Base-by-base conservation (phyloP, 345 rosid species). In the Salix exigua region DNA sequence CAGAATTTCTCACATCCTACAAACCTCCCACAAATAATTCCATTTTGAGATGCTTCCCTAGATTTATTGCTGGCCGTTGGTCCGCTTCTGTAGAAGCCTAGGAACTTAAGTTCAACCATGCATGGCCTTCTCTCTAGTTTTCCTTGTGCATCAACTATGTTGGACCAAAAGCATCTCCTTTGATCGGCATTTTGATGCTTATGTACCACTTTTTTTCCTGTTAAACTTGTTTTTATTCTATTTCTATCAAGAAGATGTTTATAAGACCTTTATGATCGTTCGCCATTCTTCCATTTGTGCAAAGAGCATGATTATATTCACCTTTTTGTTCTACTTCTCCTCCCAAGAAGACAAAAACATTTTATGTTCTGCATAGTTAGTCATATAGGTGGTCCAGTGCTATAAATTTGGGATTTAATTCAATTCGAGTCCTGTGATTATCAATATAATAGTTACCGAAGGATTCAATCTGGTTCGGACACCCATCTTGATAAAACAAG, bases 1-100 rank as follows among this genome's bases (percentile, higher is more conserved):
- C 91, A 0, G 91, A 81, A 0, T 85, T 88, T 73, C 87, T 91
- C 80, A 65, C 80, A 14, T 74, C 73, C 19, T 87, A 79, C 69
- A 80, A 78, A 31, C 89, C 91, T 42, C 66, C 83, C 5, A 48
- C 66, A 3, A 75, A 76, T 70, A 80, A 46, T 35, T 69, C 75
- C 48, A 30, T 78, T 72, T 72, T 80, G 60, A 70, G 79, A 63
- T 88, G 89, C 84, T 68, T 90, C 30, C 88, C 89, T 1, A 85
- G 70, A 13, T 84, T 87, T 21, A 68, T 82, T 65, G 77, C 21
- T 0, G 64, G 83, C 25, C 76, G 38, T 51, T 75, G 67, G 68
- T 79, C 74, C 37, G 51, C 81, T 72, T 69, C 66, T 70, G 73
- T 60, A 73, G 73, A 78, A 66, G 73, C 79, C 62, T 77, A 75